Conservation (phyloP, 352 stramenopile genomes). For the Phytophthora vignae region DNA sequence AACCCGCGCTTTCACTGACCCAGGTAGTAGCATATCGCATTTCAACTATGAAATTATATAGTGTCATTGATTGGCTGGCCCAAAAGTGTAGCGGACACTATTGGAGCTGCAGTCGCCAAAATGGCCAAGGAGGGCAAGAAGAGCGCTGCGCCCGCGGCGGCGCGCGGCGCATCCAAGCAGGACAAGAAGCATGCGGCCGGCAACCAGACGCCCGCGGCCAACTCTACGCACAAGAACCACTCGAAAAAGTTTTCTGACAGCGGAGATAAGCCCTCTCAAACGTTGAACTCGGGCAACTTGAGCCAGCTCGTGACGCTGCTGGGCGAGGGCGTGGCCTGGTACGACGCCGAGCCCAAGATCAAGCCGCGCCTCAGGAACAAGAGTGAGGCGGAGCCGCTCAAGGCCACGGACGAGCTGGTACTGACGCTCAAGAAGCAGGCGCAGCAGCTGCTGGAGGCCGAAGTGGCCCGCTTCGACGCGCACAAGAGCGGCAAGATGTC, state of each 20-base stretch:
- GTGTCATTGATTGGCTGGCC: conserved; percentile 30
- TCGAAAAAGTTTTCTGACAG: background rate
- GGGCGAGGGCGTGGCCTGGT: conserved; percentile 46
- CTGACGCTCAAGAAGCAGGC: conserved; percentile 65
- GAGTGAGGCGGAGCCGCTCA: conserved; percentile 15
- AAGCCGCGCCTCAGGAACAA: conserved; percentile 35
- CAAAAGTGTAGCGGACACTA: conserved; percentile 4
- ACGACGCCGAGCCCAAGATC: conserved; percentile 40
- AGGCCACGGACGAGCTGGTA: conserved; percentile 50
- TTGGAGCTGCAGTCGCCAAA: conserved; percentile 13
- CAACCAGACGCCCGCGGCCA: conserved; percentile 12
- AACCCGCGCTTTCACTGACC: conserved; percentile 9
- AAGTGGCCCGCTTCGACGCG: conserved; percentile 65
- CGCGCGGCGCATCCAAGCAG: background rate
- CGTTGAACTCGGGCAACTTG: conserved; percentile 20
- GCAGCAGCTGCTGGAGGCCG: conserved; percentile 63
- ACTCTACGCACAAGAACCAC: conserved; percentile 2
- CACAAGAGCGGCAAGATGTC: conserved; percentile 79
- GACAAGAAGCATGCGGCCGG: conserved; percentile 1
- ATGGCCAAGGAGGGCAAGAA: conserved; percentile 23
- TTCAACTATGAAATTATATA: conserved; percentile 2
- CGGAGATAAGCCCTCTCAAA: background rate
- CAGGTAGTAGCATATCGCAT: conserved; percentile 7
- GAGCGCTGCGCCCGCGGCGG: background rate
- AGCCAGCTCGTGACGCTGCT: conserved; percentile 43